phyloP scores from a whole-genome alignment of 2,329 filamentous ascomycete genomes.

The Cytospora leucostoma region DNA sequence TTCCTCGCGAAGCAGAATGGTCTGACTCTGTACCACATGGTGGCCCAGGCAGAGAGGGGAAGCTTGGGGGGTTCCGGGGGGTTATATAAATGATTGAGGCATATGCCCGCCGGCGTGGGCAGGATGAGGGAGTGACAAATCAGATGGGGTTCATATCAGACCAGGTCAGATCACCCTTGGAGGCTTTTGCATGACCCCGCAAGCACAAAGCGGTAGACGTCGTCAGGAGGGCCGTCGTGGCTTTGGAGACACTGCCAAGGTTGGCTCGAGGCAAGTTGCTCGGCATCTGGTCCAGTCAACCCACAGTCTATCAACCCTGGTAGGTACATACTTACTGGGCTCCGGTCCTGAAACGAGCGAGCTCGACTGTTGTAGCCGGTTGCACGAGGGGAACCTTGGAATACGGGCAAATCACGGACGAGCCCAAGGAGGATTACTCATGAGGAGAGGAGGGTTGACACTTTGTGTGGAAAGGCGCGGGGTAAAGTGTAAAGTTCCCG shows the following conservation, averaged over 20 bases:
- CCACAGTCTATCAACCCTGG: too few relatives aligned
- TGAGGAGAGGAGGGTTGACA: background rate
- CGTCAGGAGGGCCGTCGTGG: background rate
- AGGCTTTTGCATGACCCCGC: background rate
- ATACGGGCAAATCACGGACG: too few relatives aligned
- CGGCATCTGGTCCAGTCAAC: background rate
- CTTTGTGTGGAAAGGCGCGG: background rate
- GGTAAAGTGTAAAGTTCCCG: background rate
- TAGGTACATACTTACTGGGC: too few relatives aligned
- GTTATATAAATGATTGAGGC: background rate
- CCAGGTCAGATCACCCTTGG: background rate
- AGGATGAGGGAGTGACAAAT: background rate
- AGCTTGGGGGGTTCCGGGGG: background rate
- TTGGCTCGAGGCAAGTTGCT: background rate
- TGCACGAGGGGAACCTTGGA: background rate
- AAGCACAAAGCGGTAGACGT: background rate
- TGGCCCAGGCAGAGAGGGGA: background rate
- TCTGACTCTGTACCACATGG: slow-evolving; percentile 2
- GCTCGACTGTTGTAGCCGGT: background rate
- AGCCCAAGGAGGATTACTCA: background rate
- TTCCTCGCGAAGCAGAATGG: background rate
- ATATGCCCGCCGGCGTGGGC: background rate
- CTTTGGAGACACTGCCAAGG: background rate
- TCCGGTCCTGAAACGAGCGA: background rate
- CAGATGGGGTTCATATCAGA: background rate